Percentiles rank a stretch among this genome's conserved stretches.
These are phyloP conservation scores for Nakazawaea ernobii DNA, from an alignment of 805 yeast species.

Conservation along the genomic window DNA sequence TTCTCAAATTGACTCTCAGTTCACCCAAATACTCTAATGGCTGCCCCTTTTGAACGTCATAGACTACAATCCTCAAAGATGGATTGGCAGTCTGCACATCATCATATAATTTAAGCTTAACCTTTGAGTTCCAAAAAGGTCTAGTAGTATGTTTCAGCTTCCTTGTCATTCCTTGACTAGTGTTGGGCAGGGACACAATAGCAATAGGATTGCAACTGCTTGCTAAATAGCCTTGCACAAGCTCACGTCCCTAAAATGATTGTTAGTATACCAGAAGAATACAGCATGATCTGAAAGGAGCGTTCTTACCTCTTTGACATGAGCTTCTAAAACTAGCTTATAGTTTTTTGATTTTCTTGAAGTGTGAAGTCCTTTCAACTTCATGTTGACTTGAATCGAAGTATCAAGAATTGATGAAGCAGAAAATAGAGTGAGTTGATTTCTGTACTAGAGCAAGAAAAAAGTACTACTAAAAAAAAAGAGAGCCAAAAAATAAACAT, in stretches of 20 bases:
- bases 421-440: too few species aligned
- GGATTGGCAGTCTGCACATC: neutral
- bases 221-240: conserved; percentile 1
- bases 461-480: neutral
- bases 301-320: conserved; percentile 10
- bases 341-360: neutral
- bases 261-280: neutral
- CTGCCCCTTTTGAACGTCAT: conserved; percentile 5
- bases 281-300: neutral
- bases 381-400: neutral
- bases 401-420: neutral
- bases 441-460: neutral
- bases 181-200: neutral
- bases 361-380: neutral
- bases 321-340: conserved; percentile 7
- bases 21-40: conserved; percentile 22
- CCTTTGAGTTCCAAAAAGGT: conserved; percentile 8
- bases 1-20: conserved; percentile 19
- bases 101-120: conserved; percentile 7
- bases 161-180: conserved; percentile 3
- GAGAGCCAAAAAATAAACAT: neutral
- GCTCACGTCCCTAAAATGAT: conserved; percentile 6
- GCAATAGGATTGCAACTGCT: conserved; percentile 8
- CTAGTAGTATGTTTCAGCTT: conserved; percentile 4
- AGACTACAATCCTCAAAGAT: conserved; percentile 3